phyloP scores from a whole-genome alignment of 805 yeast species.

The Ogataea populi-albae region DNA sequence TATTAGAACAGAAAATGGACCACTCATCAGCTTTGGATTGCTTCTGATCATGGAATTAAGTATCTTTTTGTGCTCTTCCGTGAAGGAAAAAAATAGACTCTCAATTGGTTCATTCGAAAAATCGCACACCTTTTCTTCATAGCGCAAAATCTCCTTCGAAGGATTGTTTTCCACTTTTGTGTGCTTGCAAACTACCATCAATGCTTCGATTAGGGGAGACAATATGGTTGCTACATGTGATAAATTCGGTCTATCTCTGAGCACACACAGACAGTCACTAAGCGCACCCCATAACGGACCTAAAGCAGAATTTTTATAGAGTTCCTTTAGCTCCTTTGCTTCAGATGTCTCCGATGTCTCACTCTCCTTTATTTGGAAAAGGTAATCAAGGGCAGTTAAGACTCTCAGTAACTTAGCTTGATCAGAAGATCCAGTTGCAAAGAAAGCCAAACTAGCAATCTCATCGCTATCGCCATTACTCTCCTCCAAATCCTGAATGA shows the following conservation, averaged over 20 bases:
- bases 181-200: constrained; percentile 96
- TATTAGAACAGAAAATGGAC: constrained; percentile 88
- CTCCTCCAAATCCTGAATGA: constrained; percentile 44
- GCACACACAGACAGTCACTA: constrained; percentile 62
- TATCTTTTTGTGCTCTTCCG: constrained; percentile 83
- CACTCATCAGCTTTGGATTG: constrained; percentile 91
- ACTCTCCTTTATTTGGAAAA: constrained; percentile 50
- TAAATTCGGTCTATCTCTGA: constrained; percentile 57
- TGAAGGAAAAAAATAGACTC: constrained; percentile 76
- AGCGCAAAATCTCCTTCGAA: constrained; percentile 53
- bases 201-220: constrained; percentile 82
- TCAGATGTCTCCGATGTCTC: constrained; percentile 32
- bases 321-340: constrained; percentile 47
- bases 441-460: constrained; percentile 49
- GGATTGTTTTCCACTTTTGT: constrained; percentile 59
- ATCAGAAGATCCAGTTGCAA: constrained; percentile 77
- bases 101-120: constrained; percentile 74
- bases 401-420: constrained; percentile 87
- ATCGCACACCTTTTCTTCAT: constrained; percentile 62
- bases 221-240: constrained; percentile 73
- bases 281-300: constrained; percentile 84
- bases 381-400: constrained; percentile 81
- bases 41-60: constrained; percentile 88
- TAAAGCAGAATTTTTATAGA: constrained; percentile 67
- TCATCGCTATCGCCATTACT: constrained; percentile 42